Evolutionary conservation across 1,139 yeast genomes (phyloP).

Genomic region (Taphrina communis): DNA sequence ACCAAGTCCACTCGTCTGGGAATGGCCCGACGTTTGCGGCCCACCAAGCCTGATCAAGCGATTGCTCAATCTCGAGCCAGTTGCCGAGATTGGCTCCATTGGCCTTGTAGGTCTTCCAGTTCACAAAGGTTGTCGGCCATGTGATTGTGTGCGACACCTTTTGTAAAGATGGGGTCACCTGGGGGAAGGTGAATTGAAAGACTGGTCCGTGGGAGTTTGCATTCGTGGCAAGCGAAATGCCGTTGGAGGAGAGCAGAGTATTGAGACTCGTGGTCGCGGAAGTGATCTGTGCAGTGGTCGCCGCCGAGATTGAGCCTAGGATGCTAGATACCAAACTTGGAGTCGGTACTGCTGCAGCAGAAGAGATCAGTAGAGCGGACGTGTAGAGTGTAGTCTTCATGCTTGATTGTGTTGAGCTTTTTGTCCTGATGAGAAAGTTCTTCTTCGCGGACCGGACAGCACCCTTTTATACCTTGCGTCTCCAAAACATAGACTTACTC

Average conservation of each 20-base stretch:
- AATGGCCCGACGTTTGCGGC: conserved; percentile 50
- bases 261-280: neutral
- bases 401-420: neutral
- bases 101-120: conserved; percentile 29
- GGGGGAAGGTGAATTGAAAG: conserved; percentile 3
- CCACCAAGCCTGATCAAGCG: conserved; percentile 80
- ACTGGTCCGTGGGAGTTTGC: conserved; percentile 1
- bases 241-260: neutral
- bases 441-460: neutral
- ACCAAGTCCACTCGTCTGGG: conserved; percentile 53
- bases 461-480: neutral
- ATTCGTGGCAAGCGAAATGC: neutral
- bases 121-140: conserved; percentile 2
- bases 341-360: conserved; percentile 47
- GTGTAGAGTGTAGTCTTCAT: conserved; percentile 11
- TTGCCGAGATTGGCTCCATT: conserved; percentile 89
- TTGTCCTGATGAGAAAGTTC: neutral
- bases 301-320: neutral
- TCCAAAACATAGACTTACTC: neutral
- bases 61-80: conserved; percentile 85
- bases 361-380: conserved; percentile 2
- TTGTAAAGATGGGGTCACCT: neutral
- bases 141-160: neutral
- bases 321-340: conserved; percentile 50
- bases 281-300: neutral